Percentiles rank a stretch among this genome's conserved stretches.
Evolutionary conservation across 1,284 basidiomycete species (phyloP).

Genomic region (Coniferiporia sulphurascens): DNA sequence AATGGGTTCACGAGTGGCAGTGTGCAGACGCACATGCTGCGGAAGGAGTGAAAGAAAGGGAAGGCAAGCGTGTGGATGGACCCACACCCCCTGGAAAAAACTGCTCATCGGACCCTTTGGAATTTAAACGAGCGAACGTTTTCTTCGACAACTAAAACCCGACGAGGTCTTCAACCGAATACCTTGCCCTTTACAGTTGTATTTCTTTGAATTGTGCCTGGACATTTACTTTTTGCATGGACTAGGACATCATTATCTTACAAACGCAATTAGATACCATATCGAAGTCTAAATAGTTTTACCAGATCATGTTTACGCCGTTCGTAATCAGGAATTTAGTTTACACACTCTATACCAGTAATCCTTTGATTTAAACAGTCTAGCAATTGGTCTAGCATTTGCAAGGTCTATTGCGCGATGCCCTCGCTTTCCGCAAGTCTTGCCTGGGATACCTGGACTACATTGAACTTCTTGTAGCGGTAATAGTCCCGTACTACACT

Average conservation of each 20-base stretch:
- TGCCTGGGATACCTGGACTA: constrained; percentile 56
- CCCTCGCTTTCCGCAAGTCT: constrained; percentile 23
- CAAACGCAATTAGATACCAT: neutral
- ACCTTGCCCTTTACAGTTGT: neutral
- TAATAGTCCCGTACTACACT: constrained; percentile 70
- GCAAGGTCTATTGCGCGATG: neutral
- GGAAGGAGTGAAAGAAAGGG: neutral
- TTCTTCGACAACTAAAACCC: too few relatives aligned
- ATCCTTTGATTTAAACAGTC: neutral
- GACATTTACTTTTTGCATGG: neutral
- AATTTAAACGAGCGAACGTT: too few relatives aligned
- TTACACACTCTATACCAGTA: neutral
- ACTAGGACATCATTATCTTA: neutral
- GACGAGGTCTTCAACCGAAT: too few relatives aligned
- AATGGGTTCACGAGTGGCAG: constrained; percentile 42
- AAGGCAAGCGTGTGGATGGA: neutral
- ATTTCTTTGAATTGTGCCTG: neutral
- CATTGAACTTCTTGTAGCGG: constrained; percentile 65
- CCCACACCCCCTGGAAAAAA: too few relatives aligned
- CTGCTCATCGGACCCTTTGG: too few relatives aligned
- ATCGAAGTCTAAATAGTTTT: neutral
- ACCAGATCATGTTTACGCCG: neutral
- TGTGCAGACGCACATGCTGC: neutral
- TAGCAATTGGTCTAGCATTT: neutral
- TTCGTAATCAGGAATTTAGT: too few relatives aligned